phyloP scores from a whole-genome alignment of 257 asterid genomes.

The Lycium barbarum region DNA sequence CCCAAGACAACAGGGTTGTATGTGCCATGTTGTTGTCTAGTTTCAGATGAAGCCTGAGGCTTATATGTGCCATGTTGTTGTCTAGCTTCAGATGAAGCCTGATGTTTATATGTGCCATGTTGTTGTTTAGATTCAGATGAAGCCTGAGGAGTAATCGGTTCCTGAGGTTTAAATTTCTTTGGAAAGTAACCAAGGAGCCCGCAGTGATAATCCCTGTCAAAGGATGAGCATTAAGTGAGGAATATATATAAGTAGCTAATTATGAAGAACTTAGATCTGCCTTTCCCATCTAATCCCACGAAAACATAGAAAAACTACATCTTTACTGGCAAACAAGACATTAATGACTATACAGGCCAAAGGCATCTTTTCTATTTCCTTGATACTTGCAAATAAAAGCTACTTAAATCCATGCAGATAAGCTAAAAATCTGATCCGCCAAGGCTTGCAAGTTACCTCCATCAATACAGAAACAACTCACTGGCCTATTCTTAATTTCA shows the following conservation, averaged over 20 bases:
- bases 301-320: not conserved
- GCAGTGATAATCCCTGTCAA: conserved; percentile 76
- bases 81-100: conserved; percentile 40
- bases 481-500: not conserved
- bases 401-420: not conserved
- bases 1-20: conserved; percentile 61
- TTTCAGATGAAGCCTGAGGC: conserved; percentile 42
- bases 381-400: not conserved
- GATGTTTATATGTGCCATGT: conserved; percentile 53
- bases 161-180: conserved; percentile 43
- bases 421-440: not conserved
- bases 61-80: conserved; percentile 46
- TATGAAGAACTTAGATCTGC: not conserved
- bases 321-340: no score
- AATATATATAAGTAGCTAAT: not conserved
- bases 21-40: conserved; percentile 39
- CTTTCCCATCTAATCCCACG: not conserved
- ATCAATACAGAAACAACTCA: conserved; percentile 7
- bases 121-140: conserved; percentile 41
- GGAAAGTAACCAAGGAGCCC: conserved; percentile 72
- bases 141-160: conserved; percentile 34
- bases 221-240: conserved; percentile 27
- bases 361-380: no score
- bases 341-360: no score
- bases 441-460: conserved; percentile 6